Base-by-base conservation (phyloP, 352 stramenopile species). In the Thalassiosira exigua region DNA sequence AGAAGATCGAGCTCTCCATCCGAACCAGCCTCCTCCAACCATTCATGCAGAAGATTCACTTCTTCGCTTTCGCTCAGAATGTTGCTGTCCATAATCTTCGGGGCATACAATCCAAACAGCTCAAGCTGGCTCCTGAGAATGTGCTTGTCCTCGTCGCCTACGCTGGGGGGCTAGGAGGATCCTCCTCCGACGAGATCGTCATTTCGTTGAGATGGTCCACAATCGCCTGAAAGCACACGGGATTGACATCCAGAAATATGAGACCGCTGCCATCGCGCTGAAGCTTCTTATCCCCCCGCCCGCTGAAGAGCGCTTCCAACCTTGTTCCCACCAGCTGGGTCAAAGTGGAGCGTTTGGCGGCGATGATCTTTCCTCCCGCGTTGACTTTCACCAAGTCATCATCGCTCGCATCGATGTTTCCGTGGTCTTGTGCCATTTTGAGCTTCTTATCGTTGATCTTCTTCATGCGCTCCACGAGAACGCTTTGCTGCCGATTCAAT, bases 181-280 rank as follows among this genome's bases (percentile, higher is more conserved):
- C 26, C 14, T 75, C 53, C 22, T 53, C 36, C 0, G 51, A 44
- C 12, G 66, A 65, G 14, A 67, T 67, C 0, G 24, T 11, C 54
- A 75, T 22, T 39, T 75, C 66, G 21, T 44, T 46, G 12, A 76
- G 44, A 2, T 54, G 52, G 30, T 66, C 64, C 3, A 72, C 46
- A 24, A 72, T 65, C 3, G 46, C 50, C 29, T 51, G 54, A 27
- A 76, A 76, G 1, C 17, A 27, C 14, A 41, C n/a, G 5, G 39
- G 39, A 52, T 59, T 61, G 7, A 76, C 36, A 61, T 76, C 67
- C 9, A 76, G 29, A 36, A 76, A 76, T 36, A 76, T 59, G 3
- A 53, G 19, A 19, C 56, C 56, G 1, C 26, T 44, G 19, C 5
- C n/a, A 52, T 76, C 67, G 21, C 46, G 14, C 1, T 36, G 24